Base-by-base conservation (phyloP, 306 rosid species). In the Glycine latifolia region DNA sequence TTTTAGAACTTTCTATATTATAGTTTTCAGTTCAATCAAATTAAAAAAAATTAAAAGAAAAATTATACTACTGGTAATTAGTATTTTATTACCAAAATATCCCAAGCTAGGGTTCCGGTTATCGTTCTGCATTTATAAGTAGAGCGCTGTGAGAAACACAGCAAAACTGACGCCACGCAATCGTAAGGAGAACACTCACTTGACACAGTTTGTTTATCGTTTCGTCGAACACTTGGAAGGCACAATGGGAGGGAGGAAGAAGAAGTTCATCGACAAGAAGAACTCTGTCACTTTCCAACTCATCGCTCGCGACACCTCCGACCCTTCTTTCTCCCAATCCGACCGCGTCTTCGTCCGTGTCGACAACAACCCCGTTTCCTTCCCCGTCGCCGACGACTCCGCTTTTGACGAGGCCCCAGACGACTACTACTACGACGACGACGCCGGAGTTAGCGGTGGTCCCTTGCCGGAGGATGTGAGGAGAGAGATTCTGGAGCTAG, bases 341-440 rank as follows among this genome's bases (percentile, higher is more conserved):
- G 99, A 93, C 75, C 92, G 97, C 46, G 89, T 93, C 63, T 95
- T 95, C 61, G 87, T 93, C 53, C 94, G 97, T 47, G 90, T 93
- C 7, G 94, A 91, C 86, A 89, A 88, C 80, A 89, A 91, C 78
- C 75, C 85, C 8, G 77, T 82, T 78, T 66, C 91, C 39, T 39
- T 81, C 49, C 81, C 81, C 7, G 60, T 6, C 7, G 88, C 49
- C 33, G 71, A 46, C 2, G 92, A 82, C 41, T 20, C 75, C 33
- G 67, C 84, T 16, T 91, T 89, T 7, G 90, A 86, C 6, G 94
- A 95, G 37, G 92, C 99, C 2, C 79, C 89, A 0, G 94, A 84
- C 3, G 97, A 91, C 35, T 92, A 84, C 4, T 95, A 90, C 16
- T 85, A 70, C 13, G 86, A 90, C 16, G 86, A 73, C 13, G 86